A percentile compares a stretch with the other conserved stretches of the same genome.
These are phyloP conservation scores for Ambrosia trifida DNA, from an alignment of 129 eudicot species.

Conservation along the genomic window DNA sequence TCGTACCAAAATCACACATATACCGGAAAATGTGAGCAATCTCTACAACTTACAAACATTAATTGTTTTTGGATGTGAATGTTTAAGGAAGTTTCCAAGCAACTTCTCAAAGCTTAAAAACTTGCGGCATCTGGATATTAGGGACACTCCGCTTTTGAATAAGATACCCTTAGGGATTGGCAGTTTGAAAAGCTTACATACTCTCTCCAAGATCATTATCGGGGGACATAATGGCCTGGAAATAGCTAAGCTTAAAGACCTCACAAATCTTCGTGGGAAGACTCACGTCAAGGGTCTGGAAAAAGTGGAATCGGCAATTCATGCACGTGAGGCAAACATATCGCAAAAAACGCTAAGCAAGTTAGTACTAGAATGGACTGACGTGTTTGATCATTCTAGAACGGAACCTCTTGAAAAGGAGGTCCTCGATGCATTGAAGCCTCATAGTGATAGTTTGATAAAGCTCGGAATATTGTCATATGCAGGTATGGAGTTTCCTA, in stretches of 20 bases:
- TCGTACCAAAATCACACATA: background rate
- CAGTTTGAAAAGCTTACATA: background rate
- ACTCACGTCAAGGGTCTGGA: background rate
- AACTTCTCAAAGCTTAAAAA: slow-evolving; percentile 13
- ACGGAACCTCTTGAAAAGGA: background rate
- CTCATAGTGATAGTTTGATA: background rate
- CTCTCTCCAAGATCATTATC: slow-evolving; percentile 13
- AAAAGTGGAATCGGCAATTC: background rate
- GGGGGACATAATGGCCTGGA: background rate
- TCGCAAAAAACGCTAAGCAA: background rate
- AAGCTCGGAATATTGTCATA: background rate
- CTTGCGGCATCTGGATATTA: background rate
- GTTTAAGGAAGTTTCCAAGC: background rate
- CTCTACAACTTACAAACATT: slow-evolving; percentile 10
- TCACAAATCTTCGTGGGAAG: background rate
- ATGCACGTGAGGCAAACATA: slow-evolving; percentile 3
- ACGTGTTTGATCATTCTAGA: slow-evolving; percentile 5
- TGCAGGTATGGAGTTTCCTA: background rate
- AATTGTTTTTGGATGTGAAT: background rate
- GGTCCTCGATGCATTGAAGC: background rate
- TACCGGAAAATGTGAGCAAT: background rate
- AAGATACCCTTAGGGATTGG: background rate
- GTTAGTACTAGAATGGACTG: slow-evolving; percentile 7
- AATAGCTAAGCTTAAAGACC: background rate
- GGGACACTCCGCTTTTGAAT: slow-evolving; percentile 9